Conservation (phyloP, 371 early-diverging fungal species). For the Apophysomyces elegans region DNA sequence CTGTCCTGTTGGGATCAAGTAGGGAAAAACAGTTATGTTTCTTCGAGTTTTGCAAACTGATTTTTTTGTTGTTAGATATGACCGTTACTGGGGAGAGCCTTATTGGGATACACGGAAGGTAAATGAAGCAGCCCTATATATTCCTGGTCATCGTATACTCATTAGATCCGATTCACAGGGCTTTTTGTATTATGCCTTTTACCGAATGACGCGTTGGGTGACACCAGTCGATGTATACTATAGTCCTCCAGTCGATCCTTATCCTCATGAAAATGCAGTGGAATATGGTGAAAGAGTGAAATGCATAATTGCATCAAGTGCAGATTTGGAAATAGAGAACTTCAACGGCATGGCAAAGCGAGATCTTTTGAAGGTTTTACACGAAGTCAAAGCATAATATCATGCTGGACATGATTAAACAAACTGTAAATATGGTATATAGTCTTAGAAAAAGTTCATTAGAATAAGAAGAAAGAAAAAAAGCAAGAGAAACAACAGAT, state of each 20-base stretch:
- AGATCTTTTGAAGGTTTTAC: constrained; percentile 29
- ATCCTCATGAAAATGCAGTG: constrained; percentile 25
- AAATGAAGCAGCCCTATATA: not conserved
- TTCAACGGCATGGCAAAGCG: constrained; percentile 53
- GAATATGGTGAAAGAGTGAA: constrained; percentile 37
- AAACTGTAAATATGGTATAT: not conserved
- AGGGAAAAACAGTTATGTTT: constrained; percentile 8
- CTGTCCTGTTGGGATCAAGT: constrained; percentile 50
- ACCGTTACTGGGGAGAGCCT: constrained; percentile 39
- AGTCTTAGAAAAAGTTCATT: not conserved
- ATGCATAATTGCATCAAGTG: constrained; percentile 26
- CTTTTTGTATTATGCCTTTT: constrained; percentile 48
- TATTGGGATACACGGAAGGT: constrained; percentile 52
- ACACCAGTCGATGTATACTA: constrained; percentile 42
- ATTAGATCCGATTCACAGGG: constrained; percentile 14
- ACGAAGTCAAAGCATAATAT: constrained; percentile 12
- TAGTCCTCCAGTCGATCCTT: constrained; percentile 25
- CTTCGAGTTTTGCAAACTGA: not conserved
- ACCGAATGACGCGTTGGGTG: constrained; percentile 50
- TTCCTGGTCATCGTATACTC: not conserved
- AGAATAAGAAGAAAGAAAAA: too few relatives aligned
- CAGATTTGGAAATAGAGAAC: constrained; percentile 32
- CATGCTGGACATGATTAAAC: constrained; percentile 3
- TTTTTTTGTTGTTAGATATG: constrained; percentile 25
- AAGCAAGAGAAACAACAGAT: too few relatives aligned